Evolutionary conservation across 768 basidiomycete species (phyloP), one percentile per base, ranked within the genome.

Genomic region (Suillus paluster): DNA sequence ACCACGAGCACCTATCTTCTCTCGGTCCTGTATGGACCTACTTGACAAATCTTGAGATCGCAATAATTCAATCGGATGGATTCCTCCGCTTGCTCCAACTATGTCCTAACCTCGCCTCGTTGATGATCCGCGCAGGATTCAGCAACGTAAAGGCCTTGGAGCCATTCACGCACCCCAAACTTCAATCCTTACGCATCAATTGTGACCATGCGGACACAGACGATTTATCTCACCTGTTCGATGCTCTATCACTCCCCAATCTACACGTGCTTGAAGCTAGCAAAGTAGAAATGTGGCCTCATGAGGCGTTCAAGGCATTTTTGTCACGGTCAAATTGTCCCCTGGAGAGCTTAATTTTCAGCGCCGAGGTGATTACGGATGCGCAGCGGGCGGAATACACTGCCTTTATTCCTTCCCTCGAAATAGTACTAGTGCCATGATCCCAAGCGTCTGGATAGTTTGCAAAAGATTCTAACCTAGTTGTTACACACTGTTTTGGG

Each of bases 41-140:
- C 38, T 70, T 70, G 23, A 69, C 70, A 4, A 59, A 49, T 1
- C 30, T 69, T 19, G 44, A 39, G 10, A 49, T 68, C 15, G 55
- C 56, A 34, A 5, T 46, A 14, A 14, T 5, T 15, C 48, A 53
- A 25, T 39, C 53, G 4, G 30, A 55, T 10, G 19, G 52, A 23
- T 30, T 67, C 41, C n/a, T 70, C 2, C 52, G 25, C 1, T 58
- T 70, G 25, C 68, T 70, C 38, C 36, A 44, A 5, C 61, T 61
- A 55, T 70, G 70, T 33, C 70, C 69, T 8, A 42, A 58, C 46
- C 69, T 70, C 38, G 36, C 30, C 67, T 72, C 39, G 54, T 62
- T 8, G 61, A 17, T 60, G 33, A 41, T 70, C 15, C 42, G 25
- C 23, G 21, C 62, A n/a, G 50, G 56, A 4, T 39, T 36, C 17